These are phyloP conservation scores for Colletotrichum sp. DNA, from an alignment of 2,329 filamentous ascomycete genomes.

Conservation along the genomic window DNA sequence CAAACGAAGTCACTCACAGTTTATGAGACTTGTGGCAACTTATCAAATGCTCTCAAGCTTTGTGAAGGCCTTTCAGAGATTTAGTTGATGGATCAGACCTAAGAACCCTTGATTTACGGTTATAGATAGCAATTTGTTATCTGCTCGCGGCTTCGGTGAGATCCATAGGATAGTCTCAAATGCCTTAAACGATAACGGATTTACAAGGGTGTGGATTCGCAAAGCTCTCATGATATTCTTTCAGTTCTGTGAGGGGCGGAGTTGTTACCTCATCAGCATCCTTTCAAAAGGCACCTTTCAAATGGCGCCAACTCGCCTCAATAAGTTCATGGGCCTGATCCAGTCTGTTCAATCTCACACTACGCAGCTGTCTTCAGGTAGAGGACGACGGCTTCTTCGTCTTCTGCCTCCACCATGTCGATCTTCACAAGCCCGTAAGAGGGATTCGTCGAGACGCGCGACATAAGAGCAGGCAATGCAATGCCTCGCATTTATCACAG, in stretches of 20 bases:
- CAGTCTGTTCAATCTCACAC: neutral
- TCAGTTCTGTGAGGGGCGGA: neutral
- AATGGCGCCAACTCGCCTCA: neutral
- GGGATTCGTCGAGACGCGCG: neutral
- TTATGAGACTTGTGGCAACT: neutral
- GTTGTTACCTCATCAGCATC: neutral
- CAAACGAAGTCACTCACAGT: neutral
- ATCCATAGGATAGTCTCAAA: neutral
- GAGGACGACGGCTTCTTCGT: neutral
- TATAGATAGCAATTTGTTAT: rapidly evolving
- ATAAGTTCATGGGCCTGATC: neutral
- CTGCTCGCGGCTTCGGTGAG: neutral
- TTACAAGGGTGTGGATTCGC: neutral
- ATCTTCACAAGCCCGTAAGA: neutral
- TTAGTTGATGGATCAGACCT: neutral
- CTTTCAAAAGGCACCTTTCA: neutral
- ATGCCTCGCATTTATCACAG: neutral
- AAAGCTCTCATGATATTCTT: neutral
- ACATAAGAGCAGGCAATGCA: neutral
- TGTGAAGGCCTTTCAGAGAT: neutral
- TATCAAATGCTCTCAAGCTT: neutral
- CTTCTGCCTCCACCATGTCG: neutral
- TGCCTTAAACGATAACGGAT: neutral
- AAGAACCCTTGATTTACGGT: neutral
- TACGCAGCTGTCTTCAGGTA: neutral